These are phyloP conservation scores for Osmanthus fragrans DNA, from an alignment of 257 asterid genomes.

Conservation along the genomic window DNA sequence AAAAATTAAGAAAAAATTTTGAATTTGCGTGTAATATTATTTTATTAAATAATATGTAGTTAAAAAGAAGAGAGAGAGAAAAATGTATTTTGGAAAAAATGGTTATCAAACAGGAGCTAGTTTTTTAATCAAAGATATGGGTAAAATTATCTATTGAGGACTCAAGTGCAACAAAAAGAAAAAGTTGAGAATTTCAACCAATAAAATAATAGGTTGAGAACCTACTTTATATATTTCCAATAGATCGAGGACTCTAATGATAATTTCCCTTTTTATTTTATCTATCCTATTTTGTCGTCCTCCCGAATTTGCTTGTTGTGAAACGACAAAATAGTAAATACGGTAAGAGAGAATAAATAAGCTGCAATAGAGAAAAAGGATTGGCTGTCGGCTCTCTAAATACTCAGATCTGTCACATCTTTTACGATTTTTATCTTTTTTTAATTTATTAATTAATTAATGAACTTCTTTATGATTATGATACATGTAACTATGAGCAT, in stretches of 20 bases:
- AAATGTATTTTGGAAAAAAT: no score
- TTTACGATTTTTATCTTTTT: not conserved
- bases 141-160: not conserved
- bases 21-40: no score
- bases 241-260: not conserved
- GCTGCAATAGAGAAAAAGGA: not conserved
- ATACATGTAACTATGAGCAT: slow-evolving; percentile 9
- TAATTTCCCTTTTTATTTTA: not conserved
- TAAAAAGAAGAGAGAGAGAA: no score
- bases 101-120: no score
- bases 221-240: not conserved
- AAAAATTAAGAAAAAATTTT: no score
- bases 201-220: not conserved
- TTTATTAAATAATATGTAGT: no score
- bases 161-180: not conserved
- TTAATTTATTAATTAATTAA: not conserved
- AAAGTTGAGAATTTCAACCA: not conserved
- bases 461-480: not conserved
- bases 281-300: not conserved
- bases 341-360: not conserved
- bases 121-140: no score
- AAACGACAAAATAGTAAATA: not conserved
- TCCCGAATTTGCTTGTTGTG: not conserved
- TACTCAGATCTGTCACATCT: not conserved
- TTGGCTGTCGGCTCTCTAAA: not conserved